Evolutionary conservation across 2,329 filamentous ascomycete species (phyloP).

Genomic region (Aspergillus melleus): DNA sequence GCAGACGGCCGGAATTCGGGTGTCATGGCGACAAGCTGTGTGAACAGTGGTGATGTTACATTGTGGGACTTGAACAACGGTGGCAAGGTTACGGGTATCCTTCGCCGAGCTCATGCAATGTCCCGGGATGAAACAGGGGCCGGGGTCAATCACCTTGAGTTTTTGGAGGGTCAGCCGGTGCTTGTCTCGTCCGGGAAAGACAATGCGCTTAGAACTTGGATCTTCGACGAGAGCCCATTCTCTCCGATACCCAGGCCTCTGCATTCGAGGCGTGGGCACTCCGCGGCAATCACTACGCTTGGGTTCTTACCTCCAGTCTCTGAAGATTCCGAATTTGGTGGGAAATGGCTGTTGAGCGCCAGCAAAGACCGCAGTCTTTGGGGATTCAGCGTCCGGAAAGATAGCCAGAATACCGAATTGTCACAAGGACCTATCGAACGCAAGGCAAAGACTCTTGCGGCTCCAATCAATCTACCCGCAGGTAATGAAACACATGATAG

Average conservation of each 20-base stretch:
- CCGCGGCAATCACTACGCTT: constrained; percentile 77
- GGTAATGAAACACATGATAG: constrained; percentile 31
- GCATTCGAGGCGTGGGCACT: constrained; percentile 84
- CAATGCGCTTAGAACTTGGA: constrained; percentile 94
- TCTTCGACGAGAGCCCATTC: constrained; percentile 90
- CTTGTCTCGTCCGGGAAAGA: constrained; percentile 88
- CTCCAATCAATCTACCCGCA: constrained; percentile 10
- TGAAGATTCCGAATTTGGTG: constrained; percentile 81
- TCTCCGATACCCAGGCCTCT: constrained; percentile 81
- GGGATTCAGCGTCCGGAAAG: constrained; percentile 92
- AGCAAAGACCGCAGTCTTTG: constrained; percentile 88
- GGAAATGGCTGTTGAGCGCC: constrained; percentile 92
- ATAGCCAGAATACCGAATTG: constrained; percentile 89
- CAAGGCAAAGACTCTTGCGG: constrained; percentile 73
- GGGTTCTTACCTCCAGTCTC: constrained; percentile 85
- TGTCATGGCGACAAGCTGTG: constrained; percentile 89
- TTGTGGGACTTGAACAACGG: constrained; percentile 95
- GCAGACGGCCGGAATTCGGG: constrained; percentile 81
- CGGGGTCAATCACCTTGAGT: constrained; percentile 84
- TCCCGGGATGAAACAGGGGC: constrained; percentile 58
- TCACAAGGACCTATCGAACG: constrained; percentile 87
- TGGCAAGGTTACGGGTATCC: constrained; percentile 79
- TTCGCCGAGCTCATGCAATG: constrained; percentile 80
- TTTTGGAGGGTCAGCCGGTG: constrained; percentile 83
- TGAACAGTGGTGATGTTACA: constrained; percentile 79